Percentiles rank a stretch among this genome's conserved stretches.
These are phyloP conservation scores for Ambrosiella cleistominuta DNA, from an alignment of 2,329 filamentous ascomycete species.

Conservation along the genomic window DNA sequence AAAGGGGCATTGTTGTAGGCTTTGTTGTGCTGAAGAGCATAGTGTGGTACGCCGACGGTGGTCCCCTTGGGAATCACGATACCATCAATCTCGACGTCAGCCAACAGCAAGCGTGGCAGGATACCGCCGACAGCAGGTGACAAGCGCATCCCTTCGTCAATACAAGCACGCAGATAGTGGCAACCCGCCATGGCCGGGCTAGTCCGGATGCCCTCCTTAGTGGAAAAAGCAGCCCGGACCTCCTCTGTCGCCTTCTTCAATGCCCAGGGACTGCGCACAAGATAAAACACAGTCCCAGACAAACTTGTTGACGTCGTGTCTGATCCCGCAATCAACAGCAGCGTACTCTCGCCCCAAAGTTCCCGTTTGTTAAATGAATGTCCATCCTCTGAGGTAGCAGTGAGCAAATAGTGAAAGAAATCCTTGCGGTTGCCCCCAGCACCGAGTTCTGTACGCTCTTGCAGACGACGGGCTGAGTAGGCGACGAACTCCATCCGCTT, in stretches of 20 bases:
- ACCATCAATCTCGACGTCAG: conserved; percentile 40
- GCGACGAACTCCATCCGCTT: conserved; percentile 53
- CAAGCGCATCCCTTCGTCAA: conserved; percentile 48
- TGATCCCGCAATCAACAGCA: conserved; percentile 53
- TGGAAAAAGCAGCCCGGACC: conserved; percentile 32
- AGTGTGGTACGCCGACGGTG: conserved; percentile 47
- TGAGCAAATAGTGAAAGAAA: conserved; percentile 60
- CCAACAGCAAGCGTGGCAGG: conserved; percentile 39
- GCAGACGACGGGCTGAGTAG: conserved; percentile 50
- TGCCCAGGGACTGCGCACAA: conserved; percentile 32
- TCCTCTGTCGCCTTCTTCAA: conserved; percentile 32
- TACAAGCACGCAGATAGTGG: conserved; percentile 43
- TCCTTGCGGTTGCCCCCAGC: conserved; percentile 47
- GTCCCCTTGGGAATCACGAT: conserved; percentile 38
- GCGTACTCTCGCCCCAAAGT: conserved; percentile 53
- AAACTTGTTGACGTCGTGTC: conserved; percentile 56
- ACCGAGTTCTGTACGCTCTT: conserved; percentile 47
- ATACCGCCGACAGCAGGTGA: conserved; percentile 43
- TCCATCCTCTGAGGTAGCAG: conserved; percentile 49
- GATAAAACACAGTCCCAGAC: conserved; percentile 45
- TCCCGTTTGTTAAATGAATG: conserved; percentile 44
- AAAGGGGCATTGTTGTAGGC: conserved; percentile 43
- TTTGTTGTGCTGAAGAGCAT: conserved; percentile 50
- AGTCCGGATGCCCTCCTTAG: conserved; percentile 37
- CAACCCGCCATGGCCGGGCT: conserved; percentile 32